phyloP scores from a whole-genome alignment of 1,139 yeast species.

The Candida gigantensis region DNA sequence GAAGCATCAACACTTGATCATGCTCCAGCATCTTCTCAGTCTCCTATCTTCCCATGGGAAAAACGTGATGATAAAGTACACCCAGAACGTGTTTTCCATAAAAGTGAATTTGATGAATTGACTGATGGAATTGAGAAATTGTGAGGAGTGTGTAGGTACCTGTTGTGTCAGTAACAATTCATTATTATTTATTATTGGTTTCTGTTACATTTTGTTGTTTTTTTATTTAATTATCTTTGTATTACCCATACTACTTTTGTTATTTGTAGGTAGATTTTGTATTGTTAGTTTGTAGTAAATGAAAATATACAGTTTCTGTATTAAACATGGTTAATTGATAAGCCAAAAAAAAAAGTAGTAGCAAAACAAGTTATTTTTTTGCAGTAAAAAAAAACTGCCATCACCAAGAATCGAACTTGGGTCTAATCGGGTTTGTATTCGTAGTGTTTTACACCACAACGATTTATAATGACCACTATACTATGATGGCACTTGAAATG shows the following conservation, averaged over 20 bases:
- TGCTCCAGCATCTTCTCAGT: constrained; percentile 5
- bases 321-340: no score
- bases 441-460: constrained; percentile 12
- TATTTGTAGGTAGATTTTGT: no score
- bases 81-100: constrained; percentile 18
- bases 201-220: no score
- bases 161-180: background rate
- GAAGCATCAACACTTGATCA: background rate
- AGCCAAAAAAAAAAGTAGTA: background rate
- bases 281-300: no score
- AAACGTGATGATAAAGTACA: constrained; percentile 17
- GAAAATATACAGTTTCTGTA: no score
- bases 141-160: constrained; percentile 10
- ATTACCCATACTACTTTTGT: no score
- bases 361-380: background rate
- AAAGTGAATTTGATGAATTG: constrained; percentile 29
- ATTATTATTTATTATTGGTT: no score
- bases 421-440: constrained; percentile 12
- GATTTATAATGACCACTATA: constrained; percentile 16
- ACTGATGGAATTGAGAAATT: constrained; percentile 15
- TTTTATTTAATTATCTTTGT: no score
- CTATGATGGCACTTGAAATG: constrained; percentile 15
- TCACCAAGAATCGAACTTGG: constrained; percentile 17
- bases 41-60: constrained; percentile 50
- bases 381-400: constrained; percentile 10